Base-by-base conservation (phyloP, 768 basidiomycete genomes). In the Pleurotus eryngii region DNA sequence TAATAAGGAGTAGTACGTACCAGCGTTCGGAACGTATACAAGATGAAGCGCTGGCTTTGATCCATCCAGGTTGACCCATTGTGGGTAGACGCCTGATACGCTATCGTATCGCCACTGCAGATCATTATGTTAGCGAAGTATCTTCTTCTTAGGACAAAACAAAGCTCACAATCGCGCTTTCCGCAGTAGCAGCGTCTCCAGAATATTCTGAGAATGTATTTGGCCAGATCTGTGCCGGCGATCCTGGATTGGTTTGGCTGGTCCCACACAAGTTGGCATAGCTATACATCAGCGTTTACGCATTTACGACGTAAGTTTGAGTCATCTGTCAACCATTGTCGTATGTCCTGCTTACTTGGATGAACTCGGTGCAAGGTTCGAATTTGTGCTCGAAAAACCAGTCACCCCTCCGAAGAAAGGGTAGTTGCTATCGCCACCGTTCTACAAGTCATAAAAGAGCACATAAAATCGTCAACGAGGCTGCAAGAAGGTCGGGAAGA, bases 51-150 rank as follows among this genome's bases (percentile, higher is more conserved):
- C 14, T 17, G 46, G 46, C 7, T 9, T 26, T 8, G 46, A 26
- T 20, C n/a, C n/a, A 14, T 45, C 42, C n/a, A 20, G 14, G 42
- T 45, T 45, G 11, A 45, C 42, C 42, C 42, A 45, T n/a, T 45
- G n/a, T n/a, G 42, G n/a, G 20, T n/a, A n/a, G 42, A 45, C 30
- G 9, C 42, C 42, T 20, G 42, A 45, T 20, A 15, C 24, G 39
- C 37, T 20, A 26, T 54, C 39, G 38, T 54, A 54, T 39, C 38
- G 14, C 51, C 51, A 54, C 51, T 54, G 51, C 7, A 26, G 22
- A 8, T 14, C 38, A 17, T 6, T 11, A 40, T 9, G 11, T 18
- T 12, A 7, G 30, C 18, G 17, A 26, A 35, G 3, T 9, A 11
- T 9, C 5, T 15, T 5, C 24, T 2, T 5, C 30, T 22, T 17